phyloP scores from a whole-genome alignment of 768 basidiomycete genomes.

The Russula emetica region DNA sequence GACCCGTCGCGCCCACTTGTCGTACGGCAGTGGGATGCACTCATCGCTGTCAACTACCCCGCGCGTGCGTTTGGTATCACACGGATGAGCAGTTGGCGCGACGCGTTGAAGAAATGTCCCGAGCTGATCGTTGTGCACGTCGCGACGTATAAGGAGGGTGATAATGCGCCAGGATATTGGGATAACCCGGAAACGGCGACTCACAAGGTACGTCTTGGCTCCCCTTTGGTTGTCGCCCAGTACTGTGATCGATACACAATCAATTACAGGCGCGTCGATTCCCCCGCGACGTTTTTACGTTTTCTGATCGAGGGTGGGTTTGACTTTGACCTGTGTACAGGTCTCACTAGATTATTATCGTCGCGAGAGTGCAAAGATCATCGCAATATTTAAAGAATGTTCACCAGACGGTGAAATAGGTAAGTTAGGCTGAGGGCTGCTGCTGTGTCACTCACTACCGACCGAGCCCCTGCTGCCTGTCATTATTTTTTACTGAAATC shows the following conservation, averaged over 20 bases:
- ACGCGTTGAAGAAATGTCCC: constrained; percentile 84
- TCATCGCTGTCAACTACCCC: constrained; percentile 96
- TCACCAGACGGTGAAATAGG: constrained; percentile 80
- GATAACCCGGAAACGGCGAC: constrained; percentile 83
- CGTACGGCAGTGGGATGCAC: constrained; percentile 80
- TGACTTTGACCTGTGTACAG: constrained; percentile 38
- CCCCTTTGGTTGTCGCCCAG: not conserved
- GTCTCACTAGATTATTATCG: constrained; percentile 93
- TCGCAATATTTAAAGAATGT: constrained; percentile 74
- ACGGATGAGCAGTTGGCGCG: constrained; percentile 78
- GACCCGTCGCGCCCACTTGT: constrained; percentile 63
- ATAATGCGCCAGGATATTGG: constrained; percentile 85
- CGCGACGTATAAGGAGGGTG: constrained; percentile 89
- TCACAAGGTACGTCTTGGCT: constrained; percentile 70
- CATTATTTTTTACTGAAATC: not conserved
- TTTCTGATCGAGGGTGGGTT: not conserved
- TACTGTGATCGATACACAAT: not conserved
- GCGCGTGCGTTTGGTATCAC: constrained; percentile 91
- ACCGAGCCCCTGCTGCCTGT: too few relatives aligned
- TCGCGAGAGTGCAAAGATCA: constrained; percentile 83
- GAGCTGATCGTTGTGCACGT: constrained; percentile 84
- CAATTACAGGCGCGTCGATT: constrained; percentile 4
- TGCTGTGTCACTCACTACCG: not conserved
- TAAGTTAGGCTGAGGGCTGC: constrained; percentile 39
- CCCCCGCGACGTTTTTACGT: not conserved